Percentiles rank a stretch among this genome's conserved stretches.
Evolutionary conservation across 2,329 filamentous ascomycete genomes (phyloP).

Genomic region (Cadophora luteo-olivacea): DNA sequence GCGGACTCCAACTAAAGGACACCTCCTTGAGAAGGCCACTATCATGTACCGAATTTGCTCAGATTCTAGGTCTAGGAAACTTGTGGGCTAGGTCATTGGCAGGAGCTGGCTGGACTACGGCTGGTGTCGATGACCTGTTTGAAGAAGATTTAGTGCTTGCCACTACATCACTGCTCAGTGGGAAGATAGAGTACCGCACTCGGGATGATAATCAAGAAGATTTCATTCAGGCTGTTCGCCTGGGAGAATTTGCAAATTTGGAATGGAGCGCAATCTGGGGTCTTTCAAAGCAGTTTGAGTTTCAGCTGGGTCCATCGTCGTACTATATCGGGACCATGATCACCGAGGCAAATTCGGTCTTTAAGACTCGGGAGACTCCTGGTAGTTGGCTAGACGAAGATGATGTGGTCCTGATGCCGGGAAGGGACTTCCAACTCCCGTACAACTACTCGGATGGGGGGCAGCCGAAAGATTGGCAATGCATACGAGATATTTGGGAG

Average conservation of each 20-base stretch:
- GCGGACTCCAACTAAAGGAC: too few relatives aligned
- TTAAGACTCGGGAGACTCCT: neutral
- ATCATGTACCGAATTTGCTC: slow-evolving; percentile 4
- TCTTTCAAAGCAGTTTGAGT: neutral
- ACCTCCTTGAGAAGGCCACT: neutral
- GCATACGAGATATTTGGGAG: slow-evolving; percentile 1
- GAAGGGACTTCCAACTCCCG: neutral
- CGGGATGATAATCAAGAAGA: neutral
- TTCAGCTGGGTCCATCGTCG: neutral
- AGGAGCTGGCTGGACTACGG: neutral
- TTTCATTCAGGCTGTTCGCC: neutral
- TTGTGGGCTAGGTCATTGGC: neutral
- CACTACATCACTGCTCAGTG: neutral
- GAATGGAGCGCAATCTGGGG: neutral
- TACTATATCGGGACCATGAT: neutral
- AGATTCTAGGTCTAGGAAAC: neutral
- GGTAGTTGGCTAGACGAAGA: neutral
- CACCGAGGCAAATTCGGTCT: neutral
- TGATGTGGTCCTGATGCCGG: neutral
- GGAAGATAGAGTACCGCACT: neutral
- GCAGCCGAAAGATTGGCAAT: neutral
- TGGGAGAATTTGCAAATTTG: neutral
- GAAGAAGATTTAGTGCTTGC: neutral
- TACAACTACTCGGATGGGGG: too few relatives aligned
- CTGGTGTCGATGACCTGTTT: neutral